Conservation (phyloP, 164 flowering plant genomes). For the Vitis vinifera region DNA sequence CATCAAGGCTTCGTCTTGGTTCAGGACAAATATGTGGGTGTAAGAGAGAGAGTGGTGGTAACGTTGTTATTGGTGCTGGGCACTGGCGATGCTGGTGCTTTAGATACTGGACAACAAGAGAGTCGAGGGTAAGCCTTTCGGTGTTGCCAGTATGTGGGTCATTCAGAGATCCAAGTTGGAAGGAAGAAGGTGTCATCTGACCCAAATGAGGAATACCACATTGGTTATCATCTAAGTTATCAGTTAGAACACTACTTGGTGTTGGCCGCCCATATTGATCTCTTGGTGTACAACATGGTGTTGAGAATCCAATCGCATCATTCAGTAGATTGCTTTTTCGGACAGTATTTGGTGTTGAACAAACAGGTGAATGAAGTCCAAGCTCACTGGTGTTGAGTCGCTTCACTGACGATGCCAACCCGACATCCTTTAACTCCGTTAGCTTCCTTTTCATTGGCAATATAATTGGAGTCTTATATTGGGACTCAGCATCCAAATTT, state of each 20-base stretch:
- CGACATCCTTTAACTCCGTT: conserved; percentile 63
- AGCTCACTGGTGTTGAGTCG: conserved; percentile 56
- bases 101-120: conserved; percentile 87
- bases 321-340: conserved; percentile 41
- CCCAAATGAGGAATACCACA: conserved; percentile 22
- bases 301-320: conserved; percentile 45
- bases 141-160: conserved; percentile 51
- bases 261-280: conserved; percentile 36
- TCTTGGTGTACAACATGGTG: conserved; percentile 47
- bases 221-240: conserved; percentile 50
- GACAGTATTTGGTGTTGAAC: conserved; percentile 41
- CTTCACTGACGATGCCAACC: conserved; percentile 47
- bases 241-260: conserved; percentile 25
- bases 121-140: conserved; percentile 81
- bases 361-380: conserved; percentile 54
- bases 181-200: conserved; percentile 32
- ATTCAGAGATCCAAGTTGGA: conserved; percentile 41
- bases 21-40: conserved; percentile 97
- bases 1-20: conserved; percentile 78
- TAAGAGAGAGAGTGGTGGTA: conserved; percentile 91
- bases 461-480: conserved; percentile 61
- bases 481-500: conserved; percentile 42
- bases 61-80: conserved; percentile 93
- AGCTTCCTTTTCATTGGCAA: conserved; percentile 82
- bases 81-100: conserved; percentile 99